Percentiles rank a stretch among this genome's conserved stretches.
phyloP scores from a whole-genome alignment of 176 grass and related monocot genomes.

The Lolium perenne region DNA sequence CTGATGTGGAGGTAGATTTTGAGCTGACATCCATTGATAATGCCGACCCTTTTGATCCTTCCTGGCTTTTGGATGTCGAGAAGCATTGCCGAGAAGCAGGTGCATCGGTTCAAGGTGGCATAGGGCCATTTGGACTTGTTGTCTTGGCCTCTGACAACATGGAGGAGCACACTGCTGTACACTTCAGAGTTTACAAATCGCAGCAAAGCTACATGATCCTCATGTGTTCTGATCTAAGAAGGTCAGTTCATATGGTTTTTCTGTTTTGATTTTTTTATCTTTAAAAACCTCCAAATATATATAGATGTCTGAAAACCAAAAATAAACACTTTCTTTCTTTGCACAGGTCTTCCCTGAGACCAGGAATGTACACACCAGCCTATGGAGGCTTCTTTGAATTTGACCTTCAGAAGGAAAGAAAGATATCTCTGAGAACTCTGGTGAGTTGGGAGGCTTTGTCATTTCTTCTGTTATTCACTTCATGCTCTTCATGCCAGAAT shows the following conservation, averaged over 20 bases:
- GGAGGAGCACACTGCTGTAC: slow-evolving; percentile 67
- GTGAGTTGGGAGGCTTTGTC: slow-evolving; percentile 30
- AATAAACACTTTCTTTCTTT: neutral
- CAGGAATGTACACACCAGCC: slow-evolving; percentile 65
- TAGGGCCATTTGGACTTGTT: slow-evolving; percentile 86
- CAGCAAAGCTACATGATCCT: slow-evolving; percentile 60
- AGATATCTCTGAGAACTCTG: slow-evolving; percentile 81
- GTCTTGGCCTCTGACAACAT: slow-evolving; percentile 72
- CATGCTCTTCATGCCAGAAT: neutral
- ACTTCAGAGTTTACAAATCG: slow-evolving; percentile 80
- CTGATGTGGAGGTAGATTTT: slow-evolving; percentile 84
- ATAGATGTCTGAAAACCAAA: neutral
- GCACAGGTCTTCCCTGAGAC: slow-evolving; percentile 70
- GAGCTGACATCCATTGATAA: slow-evolving; percentile 46
- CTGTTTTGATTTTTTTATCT: too few relatives aligned
- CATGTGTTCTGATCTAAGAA: slow-evolving; percentile 77
- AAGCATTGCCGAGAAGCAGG: slow-evolving; percentile 62
- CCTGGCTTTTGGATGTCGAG: slow-evolving; percentile 67
- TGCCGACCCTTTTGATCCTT: slow-evolving; percentile 64
- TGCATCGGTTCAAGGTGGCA: slow-evolving; percentile 42
- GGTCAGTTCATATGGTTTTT: slow-evolving; percentile 33
- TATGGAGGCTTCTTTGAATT: slow-evolving; percentile 82
- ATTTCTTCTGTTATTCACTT: neutral
- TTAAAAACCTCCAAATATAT: neutral
- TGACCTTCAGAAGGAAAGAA: slow-evolving; percentile 58